phyloP scores from a whole-genome alignment of 768 basidiomycete species.

The Rhodotorula sphaerocarpa region DNA sequence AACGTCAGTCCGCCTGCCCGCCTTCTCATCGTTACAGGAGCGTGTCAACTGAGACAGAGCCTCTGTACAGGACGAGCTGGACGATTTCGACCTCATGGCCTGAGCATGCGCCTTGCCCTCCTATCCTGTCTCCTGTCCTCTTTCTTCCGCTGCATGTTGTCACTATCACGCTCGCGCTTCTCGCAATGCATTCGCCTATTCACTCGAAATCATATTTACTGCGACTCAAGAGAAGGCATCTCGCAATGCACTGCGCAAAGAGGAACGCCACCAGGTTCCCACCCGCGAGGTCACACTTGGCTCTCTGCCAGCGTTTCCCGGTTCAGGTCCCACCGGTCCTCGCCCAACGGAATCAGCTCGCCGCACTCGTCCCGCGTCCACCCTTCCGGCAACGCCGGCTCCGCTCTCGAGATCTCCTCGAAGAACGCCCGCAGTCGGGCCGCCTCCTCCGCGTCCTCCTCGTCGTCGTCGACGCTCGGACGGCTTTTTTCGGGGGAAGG shows the following conservation, averaged over 20 bases:
- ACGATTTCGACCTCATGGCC: constrained; percentile 71
- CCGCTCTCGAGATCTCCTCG: neutral
- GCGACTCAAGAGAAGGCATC: too few relatives aligned
- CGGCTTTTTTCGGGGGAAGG: neutral
- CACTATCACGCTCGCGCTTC: neutral
- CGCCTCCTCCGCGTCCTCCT: too few relatives aligned
- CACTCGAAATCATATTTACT: too few relatives aligned
- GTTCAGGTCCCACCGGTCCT: neutral
- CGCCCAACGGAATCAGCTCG: neutral
- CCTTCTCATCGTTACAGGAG: neutral
- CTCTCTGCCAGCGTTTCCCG: too few relatives aligned
- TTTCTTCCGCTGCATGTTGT: neutral
- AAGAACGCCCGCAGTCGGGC: neutral
- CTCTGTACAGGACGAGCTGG: constrained; percentile 53
- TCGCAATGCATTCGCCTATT: too few relatives aligned
- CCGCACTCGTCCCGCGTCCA: neutral
- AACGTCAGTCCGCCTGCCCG: constrained; percentile 70
- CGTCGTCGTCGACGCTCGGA: too few relatives aligned
- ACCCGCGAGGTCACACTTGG: too few relatives aligned
- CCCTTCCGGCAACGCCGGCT: neutral
- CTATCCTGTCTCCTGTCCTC: too few relatives aligned
- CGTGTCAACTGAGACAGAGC: neutral
- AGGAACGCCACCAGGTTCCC: too few relatives aligned
- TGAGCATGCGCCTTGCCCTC: neutral
- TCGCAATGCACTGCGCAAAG: too few relatives aligned